Base-by-base conservation (phyloP, 2,329 filamentous ascomycete genomes). In the Penicillium sp. region DNA sequence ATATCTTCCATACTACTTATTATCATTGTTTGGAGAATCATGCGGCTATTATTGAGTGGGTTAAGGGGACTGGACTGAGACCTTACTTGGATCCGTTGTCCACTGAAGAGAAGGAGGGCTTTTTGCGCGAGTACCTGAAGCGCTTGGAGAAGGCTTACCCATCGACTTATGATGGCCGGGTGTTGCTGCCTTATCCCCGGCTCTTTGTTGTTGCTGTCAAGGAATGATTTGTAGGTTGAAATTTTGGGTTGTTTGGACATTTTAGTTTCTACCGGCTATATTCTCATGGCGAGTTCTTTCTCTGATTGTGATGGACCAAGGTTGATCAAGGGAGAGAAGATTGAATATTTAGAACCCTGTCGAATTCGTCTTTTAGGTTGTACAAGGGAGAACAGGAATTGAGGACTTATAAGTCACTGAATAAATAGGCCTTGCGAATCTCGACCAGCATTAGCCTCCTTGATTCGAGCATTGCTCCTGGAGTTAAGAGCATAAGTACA, bases 11-110 rank as follows among this genome's bases (percentile, higher is more conserved):
- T 45, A 84, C 83, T 1, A 69, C 72, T 42, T 88, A 88, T 62
- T 73, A 81, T 28, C 85, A 87, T 68, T 70, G 79, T 0, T 67
- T 87, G 58, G 73, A 78, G 2, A 77, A 75, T 22, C 82, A 82
- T 20, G 62, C 71, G 12, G 81, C 76, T 1, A 82, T 88, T 43
- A 81, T 87, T 5, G 84, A 86, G 69, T 88, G 85, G 85, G 81
- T 87, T 3, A 82, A 81, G 63, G 82, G 83, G 0, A 86, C 83
- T 0, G 85, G 84, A 0, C 67, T 88, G 63, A 76, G 79, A 63
- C 85, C 85, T 0, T 88, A 79, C 64, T 54, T 87, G 55, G 77
- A 86, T 48, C 73, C 77, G 3, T 73, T 87, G 39, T 69, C 72
- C 1, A 65, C 67, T 4, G 71, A 73, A 2, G 76, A 82, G 35